phyloP scores from a whole-genome alignment of 2,329 filamentous ascomycete species.

The Talaromyces atroroseus region DNA sequence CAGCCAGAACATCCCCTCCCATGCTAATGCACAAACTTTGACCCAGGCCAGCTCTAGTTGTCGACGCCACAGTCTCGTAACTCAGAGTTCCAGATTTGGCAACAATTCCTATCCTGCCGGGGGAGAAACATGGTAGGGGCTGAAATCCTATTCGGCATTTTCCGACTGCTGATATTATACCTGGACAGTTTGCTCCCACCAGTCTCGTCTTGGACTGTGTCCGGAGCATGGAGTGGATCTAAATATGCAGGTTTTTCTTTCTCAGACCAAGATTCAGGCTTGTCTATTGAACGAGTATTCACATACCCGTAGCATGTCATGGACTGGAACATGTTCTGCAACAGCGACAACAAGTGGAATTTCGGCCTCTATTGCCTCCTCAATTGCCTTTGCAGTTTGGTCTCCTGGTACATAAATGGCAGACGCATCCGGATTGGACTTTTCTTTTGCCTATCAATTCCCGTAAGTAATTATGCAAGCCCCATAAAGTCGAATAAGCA shows the following conservation, averaged over 20 bases:
- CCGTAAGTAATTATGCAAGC: background rate
- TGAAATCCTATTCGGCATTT: slow-evolving; percentile 71
- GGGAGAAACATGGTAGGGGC: slow-evolving; percentile 65
- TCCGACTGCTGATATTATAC: slow-evolving; percentile 68
- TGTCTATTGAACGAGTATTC: slow-evolving; percentile 15
- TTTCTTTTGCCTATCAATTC: slow-evolving; percentile 56
- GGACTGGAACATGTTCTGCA: slow-evolving; percentile 72
- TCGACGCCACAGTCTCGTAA: slow-evolving; percentile 72
- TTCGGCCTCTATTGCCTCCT: slow-evolving; percentile 74
- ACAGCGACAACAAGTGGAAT: slow-evolving; percentile 73
- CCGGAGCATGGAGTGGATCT: slow-evolving; percentile 64
- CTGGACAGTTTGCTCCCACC: slow-evolving; percentile 75
- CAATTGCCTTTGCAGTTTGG: slow-evolving; percentile 66
- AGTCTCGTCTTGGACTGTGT: slow-evolving; percentile 67
- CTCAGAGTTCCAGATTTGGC: slow-evolving; percentile 77
- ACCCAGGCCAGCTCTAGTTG: slow-evolving; percentile 67
- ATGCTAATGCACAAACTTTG: slow-evolving; percentile 74
- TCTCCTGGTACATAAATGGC: slow-evolving; percentile 76
- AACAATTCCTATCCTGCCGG: slow-evolving; percentile 66
- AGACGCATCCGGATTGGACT: slow-evolving; percentile 68
- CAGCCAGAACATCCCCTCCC: slow-evolving; percentile 68
- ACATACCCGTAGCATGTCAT: slow-evolving; percentile 65
- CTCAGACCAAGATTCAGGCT: slow-evolving; percentile 4
- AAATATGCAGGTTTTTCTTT: slow-evolving; percentile 8
- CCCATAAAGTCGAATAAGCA: no score